Evolutionary conservation across 2,329 filamentous ascomycete species (phyloP), one percentile per base, ranked within the genome.

Genomic region (Phialocephala sp.): DNA sequence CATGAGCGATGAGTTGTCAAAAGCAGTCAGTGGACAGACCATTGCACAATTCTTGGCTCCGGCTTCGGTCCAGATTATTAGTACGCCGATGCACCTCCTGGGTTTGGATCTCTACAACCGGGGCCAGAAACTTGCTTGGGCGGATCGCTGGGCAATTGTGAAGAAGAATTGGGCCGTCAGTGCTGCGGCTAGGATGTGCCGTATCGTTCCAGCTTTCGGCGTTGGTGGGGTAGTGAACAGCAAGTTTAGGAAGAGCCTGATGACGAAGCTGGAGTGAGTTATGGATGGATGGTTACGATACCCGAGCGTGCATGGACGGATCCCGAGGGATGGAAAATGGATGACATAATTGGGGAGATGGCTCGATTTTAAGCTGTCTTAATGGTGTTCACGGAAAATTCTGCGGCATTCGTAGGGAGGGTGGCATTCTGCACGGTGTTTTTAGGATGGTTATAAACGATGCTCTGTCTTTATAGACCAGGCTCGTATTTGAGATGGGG

Each of bases 161-260:
- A 81, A 85, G 64, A 83, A 86, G 69, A 93, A 96, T 75, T 97
- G 93, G 88, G 80, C 84, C 20, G 84, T 90, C 69, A 94, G 91
- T 76, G 87, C 87, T 36, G 79, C 86, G 64, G 93, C 94, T 32
- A 81, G 93, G 62, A 90, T 97, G 78, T 91, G 91, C 67, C 85
- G 94, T 74, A 97, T 97, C 72, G 85, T 97, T 2, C 93, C 93
- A 20, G 93, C 93, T 0, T 97, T 94, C 81, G 94, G 93, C 1
- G 84, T 97, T 14, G 94, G 93, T 0, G 93, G 93, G 0, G 92
- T 97, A 12, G 90, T 95, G 12, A 97, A 97, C 79, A 84, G 84
- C 66, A 89, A 91, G 74, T 82, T 94, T 54, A 84, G 93, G 72
- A 82, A 80, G 74, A 81, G 76, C 61, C 76, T 94, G 72, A 93